These are phyloP conservation scores for Aegilops longissima DNA, from an alignment of 176 grass and related monocot species.

Conservation along the genomic window DNA sequence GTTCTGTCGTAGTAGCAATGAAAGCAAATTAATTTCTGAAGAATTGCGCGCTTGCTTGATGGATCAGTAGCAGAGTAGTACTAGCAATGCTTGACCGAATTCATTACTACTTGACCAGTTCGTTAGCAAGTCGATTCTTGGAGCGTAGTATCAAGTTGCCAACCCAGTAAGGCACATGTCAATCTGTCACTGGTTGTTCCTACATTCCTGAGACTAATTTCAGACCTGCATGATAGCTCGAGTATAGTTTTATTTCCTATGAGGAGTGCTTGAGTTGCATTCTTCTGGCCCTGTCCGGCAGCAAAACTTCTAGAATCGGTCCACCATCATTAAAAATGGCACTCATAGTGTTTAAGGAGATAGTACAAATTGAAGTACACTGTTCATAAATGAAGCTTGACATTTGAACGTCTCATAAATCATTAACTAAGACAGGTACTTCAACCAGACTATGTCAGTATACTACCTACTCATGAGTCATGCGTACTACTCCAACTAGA, in stretches of 20 bases:
- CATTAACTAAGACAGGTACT: too few species aligned
- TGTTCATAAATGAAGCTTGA: conserved; percentile 25
- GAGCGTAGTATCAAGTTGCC: not conserved
- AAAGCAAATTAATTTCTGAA: conserved; percentile 18
- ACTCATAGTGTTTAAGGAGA: not conserved
- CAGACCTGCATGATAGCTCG: not conserved
- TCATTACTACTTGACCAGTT: not conserved
- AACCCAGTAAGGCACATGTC: not conserved
- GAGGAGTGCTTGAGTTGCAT: not conserved
- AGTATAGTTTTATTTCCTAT: not conserved
- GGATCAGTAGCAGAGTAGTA: not conserved
- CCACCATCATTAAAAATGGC: not conserved
- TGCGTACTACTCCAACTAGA: too few species aligned
- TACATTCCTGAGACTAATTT: conserved; percentile 5
- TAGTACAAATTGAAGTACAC: not conserved
- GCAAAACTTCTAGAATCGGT: conserved; percentile 11
- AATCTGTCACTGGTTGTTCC: not conserved
- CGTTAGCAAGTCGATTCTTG: not conserved
- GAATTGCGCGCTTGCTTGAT: not conserved
- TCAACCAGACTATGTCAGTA: not conserved
- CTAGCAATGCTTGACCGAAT: not conserved
- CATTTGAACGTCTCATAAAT: not conserved
- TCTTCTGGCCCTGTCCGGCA: not conserved
- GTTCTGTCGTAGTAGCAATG: conserved; percentile 23
- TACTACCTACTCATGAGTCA: not conserved